phyloP scores from a whole-genome alignment of 73 alveolate species.

The Paraurostyla sp. region DNA sequence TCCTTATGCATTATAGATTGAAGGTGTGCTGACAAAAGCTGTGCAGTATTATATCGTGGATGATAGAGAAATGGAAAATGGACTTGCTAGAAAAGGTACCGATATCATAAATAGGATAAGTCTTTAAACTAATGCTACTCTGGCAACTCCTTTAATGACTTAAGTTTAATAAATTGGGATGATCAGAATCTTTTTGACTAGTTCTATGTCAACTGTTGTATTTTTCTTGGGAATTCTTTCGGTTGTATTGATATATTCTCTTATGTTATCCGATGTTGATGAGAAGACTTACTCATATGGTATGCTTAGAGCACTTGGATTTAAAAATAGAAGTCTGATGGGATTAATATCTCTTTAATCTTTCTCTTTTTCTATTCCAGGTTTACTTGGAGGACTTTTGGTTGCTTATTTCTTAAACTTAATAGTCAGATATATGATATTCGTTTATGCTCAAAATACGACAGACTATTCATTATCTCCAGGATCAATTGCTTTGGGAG shows the following conservation, averaged over 20 bases:
- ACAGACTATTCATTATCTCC: conserved; percentile 71
- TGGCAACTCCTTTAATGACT: conserved; percentile 75
- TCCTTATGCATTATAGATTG: conserved; percentile 76
- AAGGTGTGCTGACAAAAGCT: conserved; percentile 77
- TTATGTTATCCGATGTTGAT: conserved; percentile 94
- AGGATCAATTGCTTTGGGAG: conserved; percentile 74
- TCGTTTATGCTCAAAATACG: conserved; percentile 35
- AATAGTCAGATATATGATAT: conserved; percentile 47
- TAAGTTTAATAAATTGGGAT: conserved; percentile 55
- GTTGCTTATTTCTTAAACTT: conserved; percentile 73
- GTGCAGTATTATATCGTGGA: conserved; percentile 72
- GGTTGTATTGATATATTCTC: conserved; percentile 89
- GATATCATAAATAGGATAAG: conserved; percentile 67
- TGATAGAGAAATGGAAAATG: conserved; percentile 63
- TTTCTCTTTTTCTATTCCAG: conserved; percentile 91
- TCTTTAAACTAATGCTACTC: conserved; percentile 45
- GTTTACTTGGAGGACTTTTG: conserved; percentile 84
- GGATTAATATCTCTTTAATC: conserved; percentile 83
- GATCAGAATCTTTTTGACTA: conserved; percentile 81
- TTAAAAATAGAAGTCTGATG: conserved; percentile 78
- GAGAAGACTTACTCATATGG: conserved; percentile 97
- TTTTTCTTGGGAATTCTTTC: conserved; percentile 87
- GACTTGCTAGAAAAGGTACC: conserved; percentile 55
- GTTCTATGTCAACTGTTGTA: conserved; percentile 83
- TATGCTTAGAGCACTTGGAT: conserved; percentile 97